phyloP scores from a whole-genome alignment of 176 grass and related monocot species.

The Carex kokanica region DNA sequence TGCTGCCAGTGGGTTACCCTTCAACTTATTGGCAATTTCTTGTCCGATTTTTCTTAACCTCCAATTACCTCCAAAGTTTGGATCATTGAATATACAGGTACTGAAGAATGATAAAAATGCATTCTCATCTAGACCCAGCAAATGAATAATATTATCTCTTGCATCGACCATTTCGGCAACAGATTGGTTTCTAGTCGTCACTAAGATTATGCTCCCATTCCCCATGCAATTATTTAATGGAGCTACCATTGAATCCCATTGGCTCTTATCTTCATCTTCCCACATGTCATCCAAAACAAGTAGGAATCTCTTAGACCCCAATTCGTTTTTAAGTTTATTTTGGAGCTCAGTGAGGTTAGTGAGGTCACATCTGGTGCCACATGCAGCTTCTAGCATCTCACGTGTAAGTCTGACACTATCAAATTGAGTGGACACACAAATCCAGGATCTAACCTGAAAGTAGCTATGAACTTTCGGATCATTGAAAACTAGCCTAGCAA shows the following conservation, averaged over 20 bases:
- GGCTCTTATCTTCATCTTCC: not conserved
- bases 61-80: not conserved
- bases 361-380: not conserved
- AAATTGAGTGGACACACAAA: slow-evolving; percentile 20
- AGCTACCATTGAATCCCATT: slow-evolving; percentile 18
- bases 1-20: not conserved
- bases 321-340: not conserved
- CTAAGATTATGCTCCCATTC: not conserved
- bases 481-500: slow-evolving; percentile 16
- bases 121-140: slow-evolving; percentile 8
- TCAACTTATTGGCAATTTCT: slow-evolving; percentile 12
- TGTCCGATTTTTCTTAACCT: slow-evolving; percentile 3
- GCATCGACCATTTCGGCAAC: slow-evolving; percentile 32
- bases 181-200: slow-evolving; percentile 18
- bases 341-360: not conserved
- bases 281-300: slow-evolving; percentile 41
- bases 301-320: slow-evolving; percentile 22
- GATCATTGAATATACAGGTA: slow-evolving; percentile 31
- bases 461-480: slow-evolving; percentile 2
- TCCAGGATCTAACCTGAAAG: slow-evolving; percentile 26
- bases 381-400: slow-evolving; percentile 17
- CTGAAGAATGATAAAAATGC: slow-evolving; percentile 33
- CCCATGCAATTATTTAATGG: not conserved
- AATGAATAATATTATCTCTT: not conserved
- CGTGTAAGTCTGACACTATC: slow-evolving; percentile 7